These are phyloP conservation scores for Sclerotinia minor DNA, from an alignment of 2,329 filamentous ascomycete genomes.

Conservation along the genomic window DNA sequence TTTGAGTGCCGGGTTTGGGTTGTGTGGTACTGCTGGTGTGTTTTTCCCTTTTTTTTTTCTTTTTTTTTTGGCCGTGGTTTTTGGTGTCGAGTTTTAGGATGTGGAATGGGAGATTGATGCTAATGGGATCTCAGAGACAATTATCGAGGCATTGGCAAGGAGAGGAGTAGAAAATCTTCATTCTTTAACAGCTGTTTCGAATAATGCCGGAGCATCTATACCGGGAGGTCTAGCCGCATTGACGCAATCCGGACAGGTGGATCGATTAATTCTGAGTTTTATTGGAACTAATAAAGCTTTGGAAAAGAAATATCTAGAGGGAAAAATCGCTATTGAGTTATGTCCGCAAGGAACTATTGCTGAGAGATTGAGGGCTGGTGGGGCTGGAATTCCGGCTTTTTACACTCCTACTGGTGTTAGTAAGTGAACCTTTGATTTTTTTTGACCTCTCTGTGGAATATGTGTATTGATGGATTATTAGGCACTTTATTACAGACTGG, in stretches of 20 bases:
- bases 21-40: constrained; percentile 15
- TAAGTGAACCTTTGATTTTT: constrained; percentile 43
- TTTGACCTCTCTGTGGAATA: too few relatives aligned
- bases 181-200: constrained; percentile 72
- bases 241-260: constrained; percentile 66
- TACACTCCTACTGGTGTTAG: constrained; percentile 72
- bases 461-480: constrained; percentile 24
- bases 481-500: constrained; percentile 67
- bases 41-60: neutral
- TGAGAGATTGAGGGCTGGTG: constrained; percentile 68
- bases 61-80: too few relatives aligned
- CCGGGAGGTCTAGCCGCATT: constrained; percentile 67
- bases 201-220: constrained; percentile 72
- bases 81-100: neutral
- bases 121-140: constrained; percentile 53
- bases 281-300: constrained; percentile 75
- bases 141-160: constrained; percentile 66
- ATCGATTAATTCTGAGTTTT: constrained; percentile 71
- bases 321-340: constrained; percentile 71
- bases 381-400: constrained; percentile 75
- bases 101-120: neutral
- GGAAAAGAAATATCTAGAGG: constrained; percentile 70
- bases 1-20: constrained; percentile 73
- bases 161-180: constrained; percentile 55
- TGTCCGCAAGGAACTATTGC: constrained; percentile 74